phyloP scores from a whole-genome alignment of 148 eudicot species.

The Nyssa sinensis region DNA sequence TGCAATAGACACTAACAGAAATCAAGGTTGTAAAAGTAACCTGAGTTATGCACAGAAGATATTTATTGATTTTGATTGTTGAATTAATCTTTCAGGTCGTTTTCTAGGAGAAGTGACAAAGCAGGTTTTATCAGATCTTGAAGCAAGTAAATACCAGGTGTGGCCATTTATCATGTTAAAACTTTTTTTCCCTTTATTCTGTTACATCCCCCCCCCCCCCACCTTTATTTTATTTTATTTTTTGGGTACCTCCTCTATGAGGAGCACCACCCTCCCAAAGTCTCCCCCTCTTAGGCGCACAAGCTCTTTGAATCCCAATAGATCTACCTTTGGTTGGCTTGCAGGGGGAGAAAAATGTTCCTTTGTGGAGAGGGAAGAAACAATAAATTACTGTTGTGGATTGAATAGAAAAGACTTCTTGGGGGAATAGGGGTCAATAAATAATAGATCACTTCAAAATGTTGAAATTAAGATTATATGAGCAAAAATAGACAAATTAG shows the following conservation, averaged over 20 bases:
- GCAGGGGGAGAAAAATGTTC: no score
- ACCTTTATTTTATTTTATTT: not conserved
- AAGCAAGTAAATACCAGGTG: slow-evolving; percentile 83
- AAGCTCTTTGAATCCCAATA: not conserved
- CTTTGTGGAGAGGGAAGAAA: no score
- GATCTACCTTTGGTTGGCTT: not conserved
- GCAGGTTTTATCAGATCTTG: slow-evolving; percentile 69
- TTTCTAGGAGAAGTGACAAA: slow-evolving; percentile 79
- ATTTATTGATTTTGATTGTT: slow-evolving; percentile 1
- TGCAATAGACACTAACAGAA: not conserved
- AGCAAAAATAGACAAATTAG: no score
- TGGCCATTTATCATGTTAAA: not conserved
- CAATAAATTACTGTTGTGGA: no score
- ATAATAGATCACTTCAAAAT: no score
- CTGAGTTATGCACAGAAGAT: not conserved
- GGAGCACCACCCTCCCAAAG: not conserved
- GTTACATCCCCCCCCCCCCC: not conserved
- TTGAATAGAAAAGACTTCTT: no score
- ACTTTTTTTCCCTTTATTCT: not conserved
- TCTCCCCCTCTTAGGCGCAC: not conserved
- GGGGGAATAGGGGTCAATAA: no score
- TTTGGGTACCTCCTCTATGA: not conserved
- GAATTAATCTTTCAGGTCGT: slow-evolving; percentile 48
- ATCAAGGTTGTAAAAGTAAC: not conserved
- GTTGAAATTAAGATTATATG: no score